Conservation (phyloP, 768 basidiomycete genomes). For the Lactarius trivialis region DNA sequence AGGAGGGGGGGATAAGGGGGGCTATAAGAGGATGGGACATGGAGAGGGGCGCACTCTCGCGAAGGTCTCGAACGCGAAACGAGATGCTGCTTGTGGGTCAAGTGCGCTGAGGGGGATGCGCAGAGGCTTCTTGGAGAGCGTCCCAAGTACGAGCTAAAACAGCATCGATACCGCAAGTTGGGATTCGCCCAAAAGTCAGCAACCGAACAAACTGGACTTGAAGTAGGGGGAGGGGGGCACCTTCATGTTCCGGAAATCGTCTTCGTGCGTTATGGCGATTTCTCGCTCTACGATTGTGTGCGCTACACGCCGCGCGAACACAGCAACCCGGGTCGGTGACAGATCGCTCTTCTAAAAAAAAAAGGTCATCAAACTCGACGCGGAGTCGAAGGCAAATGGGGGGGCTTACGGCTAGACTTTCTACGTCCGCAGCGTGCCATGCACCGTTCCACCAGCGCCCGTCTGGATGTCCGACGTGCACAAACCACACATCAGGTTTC, state of each 20-base stretch:
- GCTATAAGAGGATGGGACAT: background rate
- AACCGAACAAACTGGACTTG: background rate
- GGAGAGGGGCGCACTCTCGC: constrained; percentile 5
- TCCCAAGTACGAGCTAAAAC: constrained; percentile 13
- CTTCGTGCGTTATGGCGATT: constrained; percentile 1
- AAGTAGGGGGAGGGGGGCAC: background rate
- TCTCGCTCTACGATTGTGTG: constrained; percentile 2
- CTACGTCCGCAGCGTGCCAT: constrained; percentile 8
- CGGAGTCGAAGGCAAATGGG: background rate
- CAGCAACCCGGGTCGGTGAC: background rate
- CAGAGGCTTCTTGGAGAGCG: constrained; percentile 12
- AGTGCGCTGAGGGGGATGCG: constrained; percentile 7
- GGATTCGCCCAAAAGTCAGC: background rate
- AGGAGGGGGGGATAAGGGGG: no score
- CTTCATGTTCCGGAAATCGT: constrained; percentile 8
- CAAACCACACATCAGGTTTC: constrained; percentile 6
- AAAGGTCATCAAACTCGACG: background rate
- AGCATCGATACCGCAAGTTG: background rate
- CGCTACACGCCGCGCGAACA: constrained; percentile 13
- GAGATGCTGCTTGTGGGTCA: constrained; percentile 1
- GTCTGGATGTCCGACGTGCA: constrained; percentile 12
- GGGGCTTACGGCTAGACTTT: constrained; percentile 5
- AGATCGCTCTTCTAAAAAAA: background rate
- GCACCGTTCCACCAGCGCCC: constrained; percentile 18
- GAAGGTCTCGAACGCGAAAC: constrained; percentile 11